phyloP scores from a whole-genome alignment of 2,329 filamentous ascomycete genomes.

The Massarina eburnea region DNA sequence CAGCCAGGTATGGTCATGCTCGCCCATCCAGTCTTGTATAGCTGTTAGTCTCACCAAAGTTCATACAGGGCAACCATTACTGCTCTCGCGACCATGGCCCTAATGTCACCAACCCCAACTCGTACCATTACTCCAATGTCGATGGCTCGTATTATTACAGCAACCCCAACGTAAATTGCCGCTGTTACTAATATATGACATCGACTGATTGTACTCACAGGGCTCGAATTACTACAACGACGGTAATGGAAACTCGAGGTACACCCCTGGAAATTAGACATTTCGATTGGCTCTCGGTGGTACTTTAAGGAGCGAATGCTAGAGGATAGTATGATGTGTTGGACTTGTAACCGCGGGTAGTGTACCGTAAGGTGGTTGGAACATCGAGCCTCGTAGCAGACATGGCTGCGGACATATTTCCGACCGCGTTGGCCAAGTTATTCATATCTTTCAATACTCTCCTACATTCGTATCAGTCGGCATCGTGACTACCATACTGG shows the following conservation, averaged over 20 bases:
- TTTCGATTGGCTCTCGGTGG: background rate
- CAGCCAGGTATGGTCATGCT: constrained; percentile 25
- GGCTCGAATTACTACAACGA: constrained; percentile 44
- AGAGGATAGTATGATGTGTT: too few species aligned
- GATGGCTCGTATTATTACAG: constrained; percentile 42
- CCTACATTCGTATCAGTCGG: too few species aligned
- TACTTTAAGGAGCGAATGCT: too few species aligned
- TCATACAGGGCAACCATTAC: constrained; percentile 42
- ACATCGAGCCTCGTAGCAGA: too few species aligned
- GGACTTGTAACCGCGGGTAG: too few species aligned
- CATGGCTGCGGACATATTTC: too few species aligned
- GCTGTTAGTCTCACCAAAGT: background rate
- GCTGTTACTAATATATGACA: background rate
- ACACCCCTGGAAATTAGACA: constrained; percentile 27
- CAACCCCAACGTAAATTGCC: constrained; percentile 38
- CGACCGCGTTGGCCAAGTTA: too few species aligned
- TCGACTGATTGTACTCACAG: constrained; percentile 7
- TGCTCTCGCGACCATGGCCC: constrained; percentile 43
- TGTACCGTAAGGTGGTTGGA: too few species aligned
- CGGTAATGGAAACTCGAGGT: constrained; percentile 34
- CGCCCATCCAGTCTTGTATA: background rate
- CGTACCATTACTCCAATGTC: constrained; percentile 46
- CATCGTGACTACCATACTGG: too few species aligned
- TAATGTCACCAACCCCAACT: constrained; percentile 37
- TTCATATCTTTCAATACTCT: too few species aligned